A percentile compares a stretch with the other conserved stretches of the same genome.
Conservation (phyloP, 352 stramenopile species). For the Phytophthora podocarpi region DNA sequence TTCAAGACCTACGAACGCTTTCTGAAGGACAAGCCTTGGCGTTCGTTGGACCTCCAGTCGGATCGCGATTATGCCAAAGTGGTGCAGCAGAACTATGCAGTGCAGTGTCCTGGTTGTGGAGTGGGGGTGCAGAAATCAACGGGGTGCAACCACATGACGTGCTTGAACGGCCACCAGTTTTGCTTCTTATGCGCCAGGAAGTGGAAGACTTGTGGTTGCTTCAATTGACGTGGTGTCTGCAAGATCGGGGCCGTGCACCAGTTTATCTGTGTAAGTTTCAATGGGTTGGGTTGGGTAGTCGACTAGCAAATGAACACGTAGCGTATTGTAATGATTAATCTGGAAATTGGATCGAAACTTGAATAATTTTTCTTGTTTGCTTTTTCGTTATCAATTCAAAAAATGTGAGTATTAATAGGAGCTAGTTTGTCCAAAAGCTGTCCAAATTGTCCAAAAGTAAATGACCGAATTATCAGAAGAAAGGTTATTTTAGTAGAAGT, state of each 20-base stretch:
- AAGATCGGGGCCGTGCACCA: not conserved
- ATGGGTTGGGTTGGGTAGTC: too few species aligned
- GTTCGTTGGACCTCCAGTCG: slow-evolving; percentile 46
- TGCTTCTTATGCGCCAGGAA: slow-evolving; percentile 49
- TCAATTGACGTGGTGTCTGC: slow-evolving; percentile 2
- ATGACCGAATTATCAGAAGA: too few species aligned
- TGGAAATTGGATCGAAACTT: too few species aligned
- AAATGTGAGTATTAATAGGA: too few species aligned
- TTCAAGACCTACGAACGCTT: slow-evolving; percentile 58
- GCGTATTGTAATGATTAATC: not conserved
- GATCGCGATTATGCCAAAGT: slow-evolving; percentile 65
- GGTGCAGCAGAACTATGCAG: slow-evolving; percentile 34
- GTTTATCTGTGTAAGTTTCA: not conserved
- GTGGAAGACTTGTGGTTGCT: slow-evolving; percentile 52
- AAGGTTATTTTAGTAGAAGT: too few species aligned
- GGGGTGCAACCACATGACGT: slow-evolving; percentile 69
- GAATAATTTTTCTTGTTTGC: not conserved
- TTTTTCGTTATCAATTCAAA: too few species aligned
- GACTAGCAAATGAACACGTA: not conserved
- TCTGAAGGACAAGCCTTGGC: slow-evolving; percentile 58
- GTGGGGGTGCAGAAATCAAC: slow-evolving; percentile 56
- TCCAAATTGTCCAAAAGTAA: too few species aligned
- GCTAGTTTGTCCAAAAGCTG: too few species aligned
- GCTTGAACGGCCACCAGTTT: slow-evolving; percentile 66
- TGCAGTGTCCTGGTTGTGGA: slow-evolving; percentile 77